These are phyloP conservation scores for Eremochloa ophiuroides DNA, from an alignment of 176 grass and related monocot genomes.

Conservation along the genomic window DNA sequence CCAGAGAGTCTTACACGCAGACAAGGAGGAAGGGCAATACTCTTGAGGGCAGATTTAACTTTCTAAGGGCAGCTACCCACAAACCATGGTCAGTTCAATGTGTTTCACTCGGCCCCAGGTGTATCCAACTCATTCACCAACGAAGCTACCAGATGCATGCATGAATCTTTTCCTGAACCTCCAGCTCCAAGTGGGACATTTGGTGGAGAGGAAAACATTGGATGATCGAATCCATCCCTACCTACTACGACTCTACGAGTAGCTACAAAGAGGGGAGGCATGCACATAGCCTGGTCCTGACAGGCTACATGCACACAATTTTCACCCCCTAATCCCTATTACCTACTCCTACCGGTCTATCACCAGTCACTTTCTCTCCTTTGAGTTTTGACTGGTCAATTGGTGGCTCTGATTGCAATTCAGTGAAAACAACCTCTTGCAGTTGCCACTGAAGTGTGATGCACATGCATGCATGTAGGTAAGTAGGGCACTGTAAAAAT, in stretches of 20 bases:
- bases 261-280: not conserved
- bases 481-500: not conserved
- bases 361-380: not conserved
- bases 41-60: too few relatives aligned
- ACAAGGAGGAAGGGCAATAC: too few relatives aligned
- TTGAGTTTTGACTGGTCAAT: not conserved
- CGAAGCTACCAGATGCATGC: not conserved
- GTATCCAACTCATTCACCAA: too few relatives aligned
- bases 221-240: not conserved
- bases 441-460: not conserved
- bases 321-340: not conserved
- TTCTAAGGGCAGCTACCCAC: too few relatives aligned
- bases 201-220: not conserved
- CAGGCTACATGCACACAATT: not conserved
- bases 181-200: not conserved
- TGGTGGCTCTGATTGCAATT: not conserved
- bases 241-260: not conserved
- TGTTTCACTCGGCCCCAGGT: too few relatives aligned
- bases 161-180: not conserved
- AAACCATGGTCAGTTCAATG: too few relatives aligned
- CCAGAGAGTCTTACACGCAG: too few relatives aligned
- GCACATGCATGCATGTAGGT: not conserved
- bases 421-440: not conserved
- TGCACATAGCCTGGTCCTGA: not conserved
- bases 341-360: not conserved